Base-by-base conservation (phyloP, 441 rosid species). In the Metrosideros polymorpha region DNA sequence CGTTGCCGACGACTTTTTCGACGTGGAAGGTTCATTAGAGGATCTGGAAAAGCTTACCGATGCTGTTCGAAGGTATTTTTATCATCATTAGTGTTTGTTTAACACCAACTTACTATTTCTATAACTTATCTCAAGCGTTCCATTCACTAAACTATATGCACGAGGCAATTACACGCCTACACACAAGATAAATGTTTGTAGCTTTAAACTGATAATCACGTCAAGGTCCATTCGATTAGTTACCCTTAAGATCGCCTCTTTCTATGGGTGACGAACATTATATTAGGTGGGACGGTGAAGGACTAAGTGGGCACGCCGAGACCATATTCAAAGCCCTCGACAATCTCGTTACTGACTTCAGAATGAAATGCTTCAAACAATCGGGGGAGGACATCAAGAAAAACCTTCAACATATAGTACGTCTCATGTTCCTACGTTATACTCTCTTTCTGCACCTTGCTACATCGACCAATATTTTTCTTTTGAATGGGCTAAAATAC, bases 1-100 rank as follows among this genome's bases (percentile, higher is more conserved):
- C 3, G 90, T 94, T 13, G 93, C 97, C 6, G 98, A 95, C 88
- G 98, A 94, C 87, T 94, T 93, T 82, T 94, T 89, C 25, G 96
- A 95, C 75, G 87, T 75, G 75, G 85, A 87, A 92, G 98, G 92
- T 87, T 94, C 93, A 85, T 7, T 89, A 4, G 51, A 91, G 84
- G 94, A 95, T 19, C 84, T 95, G 85, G 82, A 89, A 85, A 84
- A 85, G 35, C 94, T 95, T 82, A 89, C 93, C 3, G 87, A 87
- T 30, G 95, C 97, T 29, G 84, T 95, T 84, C 51, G 42, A 83
- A 92, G 94, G 98, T 94, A 85, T 19, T 14, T 39, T 35, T 25
- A 55, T 55, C 29, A 54, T 7, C 22, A 9, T 25, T 25, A 55
- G 59, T 25, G 25, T 59, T 59, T 57, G 17, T 29, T 35, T 24